Evolutionary conservation across 2,329 filamentous ascomycete genomes (phyloP).

Genomic region (Aspergillus sp.): DNA sequence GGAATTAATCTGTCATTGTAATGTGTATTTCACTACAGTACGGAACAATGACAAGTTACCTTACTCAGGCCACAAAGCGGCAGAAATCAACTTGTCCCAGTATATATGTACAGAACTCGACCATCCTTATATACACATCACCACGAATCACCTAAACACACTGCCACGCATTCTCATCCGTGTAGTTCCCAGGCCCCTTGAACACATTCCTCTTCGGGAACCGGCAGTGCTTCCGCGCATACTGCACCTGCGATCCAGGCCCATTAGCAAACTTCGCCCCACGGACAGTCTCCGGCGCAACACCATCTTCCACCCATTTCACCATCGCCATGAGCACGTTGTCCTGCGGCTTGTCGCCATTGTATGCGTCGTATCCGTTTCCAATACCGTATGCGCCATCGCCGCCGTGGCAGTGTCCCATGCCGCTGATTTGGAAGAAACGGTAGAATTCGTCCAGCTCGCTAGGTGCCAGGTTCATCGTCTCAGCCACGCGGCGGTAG

Average conservation of each 20-base stretch:
- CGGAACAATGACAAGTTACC: too few species aligned
- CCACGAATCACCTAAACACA: conserved; percentile 16
- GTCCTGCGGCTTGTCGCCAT: conserved; percentile 27
- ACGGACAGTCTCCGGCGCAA: conserved; percentile 32
- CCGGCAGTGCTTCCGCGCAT: conserved; percentile 42
- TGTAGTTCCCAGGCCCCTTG: conserved; percentile 25
- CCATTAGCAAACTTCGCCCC: conserved; percentile 42
- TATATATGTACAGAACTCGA: background rate
- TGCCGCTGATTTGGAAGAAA: conserved; percentile 50
- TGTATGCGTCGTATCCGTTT: conserved; percentile 19
- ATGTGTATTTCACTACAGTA: too few species aligned
- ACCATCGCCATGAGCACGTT: conserved; percentile 47
- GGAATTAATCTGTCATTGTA: too few species aligned
- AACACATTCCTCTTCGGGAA: conserved; percentile 29
- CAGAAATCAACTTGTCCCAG: too few species aligned
- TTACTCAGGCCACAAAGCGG: too few species aligned
- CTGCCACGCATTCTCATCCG: conserved; percentile 28
- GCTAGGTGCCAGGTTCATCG: conserved; percentile 27
- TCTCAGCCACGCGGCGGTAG: conserved; percentile 39
- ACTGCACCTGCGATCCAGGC: conserved; percentile 33
- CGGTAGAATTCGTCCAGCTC: conserved; percentile 38
- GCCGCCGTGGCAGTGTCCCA: conserved; percentile 44
- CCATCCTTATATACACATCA: background rate
- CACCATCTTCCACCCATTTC: conserved; percentile 43
- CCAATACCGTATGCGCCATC: conserved; percentile 39